Base-by-base conservation (phyloP, 2,329 filamentous ascomycete species). In the Cladorrhinum sp. region DNA sequence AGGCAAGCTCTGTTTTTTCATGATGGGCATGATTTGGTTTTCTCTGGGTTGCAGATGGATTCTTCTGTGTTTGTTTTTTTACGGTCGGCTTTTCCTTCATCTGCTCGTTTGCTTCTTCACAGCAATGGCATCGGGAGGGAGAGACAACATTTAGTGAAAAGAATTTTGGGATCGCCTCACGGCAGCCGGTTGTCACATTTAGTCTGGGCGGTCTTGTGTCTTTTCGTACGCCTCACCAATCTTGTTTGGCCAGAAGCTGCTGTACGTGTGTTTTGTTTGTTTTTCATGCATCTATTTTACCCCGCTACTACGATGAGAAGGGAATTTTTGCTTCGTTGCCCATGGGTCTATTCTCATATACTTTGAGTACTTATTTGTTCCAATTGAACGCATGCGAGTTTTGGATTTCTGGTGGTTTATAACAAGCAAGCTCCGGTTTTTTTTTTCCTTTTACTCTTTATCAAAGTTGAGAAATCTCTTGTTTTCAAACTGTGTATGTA, bases 171-270 rank as follows among this genome's bases (percentile, higher is more conserved):
- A 41, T 25, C 8, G 52, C 52, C 29, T 55, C 52, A 55, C 52
- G 52, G 52, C 32, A 54, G 52, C 24, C 16, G 38, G 29, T 55
- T 41, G 13, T 23, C 41, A 45, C 5, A 41, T 45, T 55, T 55
- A 2, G 41, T 45, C 41, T 45, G 41, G 41, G 41, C 41, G 41
- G 41, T 45, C 16, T 45, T 45, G 8, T 45, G 41, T 36, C 32
- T 36, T n/a, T 45, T 18, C 3, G 8, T 16, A 20, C 41, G n/a
- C 16, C 41, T 45, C 41, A 20, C n/a, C 41, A 22, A 6, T 41
- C 20, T n/a, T n/a, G n/a, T 45, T 45, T 18, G 32, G 32, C n/a
- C n/a, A 18, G 41, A 45, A 45, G 41, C 41, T 45, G 41, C 41
- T 45, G 41, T 45, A 45, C 16, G 25, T 12, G 9, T 23, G 3